Base-by-base conservation (phyloP, 345 rosid genomes). In the Murraya paniculata region DNA sequence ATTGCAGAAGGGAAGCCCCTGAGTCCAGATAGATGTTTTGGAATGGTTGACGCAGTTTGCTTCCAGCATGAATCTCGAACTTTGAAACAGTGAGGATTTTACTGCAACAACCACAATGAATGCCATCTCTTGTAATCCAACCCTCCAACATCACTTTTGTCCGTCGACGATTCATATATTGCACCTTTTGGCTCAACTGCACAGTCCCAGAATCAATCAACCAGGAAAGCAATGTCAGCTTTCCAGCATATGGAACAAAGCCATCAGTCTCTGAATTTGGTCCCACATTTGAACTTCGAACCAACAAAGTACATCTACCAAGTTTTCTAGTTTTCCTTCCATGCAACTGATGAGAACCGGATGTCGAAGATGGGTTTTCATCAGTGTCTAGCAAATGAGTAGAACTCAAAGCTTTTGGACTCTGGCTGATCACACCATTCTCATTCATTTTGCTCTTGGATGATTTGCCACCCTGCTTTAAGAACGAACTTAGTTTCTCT, bases 51-150 rank as follows among this genome's bases (percentile, higher is more conserved):
- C 85, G 85, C 73, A 87, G 85, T 78, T 91, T 91, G 86, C 97
- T 92, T 79, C 99, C 98, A 16, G 99, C 99, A 85, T 96, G 99
- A 79, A 88, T 84, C 90, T 90, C 97, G 85, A 96, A 91, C 77
- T 87, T 92, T 25, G 89, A 86, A 80, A 89, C 82, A 9, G 91
- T 81, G 73, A 92, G 90, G 72, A 91, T 89, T 88, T 91, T 87
- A 82, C 86, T 85, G 80, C 99, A 96, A 84, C 99, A 96, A 74
- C 89, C 95, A 84, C 99, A 96, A 73, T 86, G 97, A 82, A 96
- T 87, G 60, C 99, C 99, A 58, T 90, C 92, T 73, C 88, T 82
- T 16, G 92, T 90, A 72, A 96, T 83, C 90, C 95, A 91, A 73
- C 98, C 99, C 86, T 86, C 90, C 68, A 89, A 82, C 86, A 89